Base-by-base conservation (phyloP, 176 grass and related monocot genomes). In the Ananas comosus region DNA sequence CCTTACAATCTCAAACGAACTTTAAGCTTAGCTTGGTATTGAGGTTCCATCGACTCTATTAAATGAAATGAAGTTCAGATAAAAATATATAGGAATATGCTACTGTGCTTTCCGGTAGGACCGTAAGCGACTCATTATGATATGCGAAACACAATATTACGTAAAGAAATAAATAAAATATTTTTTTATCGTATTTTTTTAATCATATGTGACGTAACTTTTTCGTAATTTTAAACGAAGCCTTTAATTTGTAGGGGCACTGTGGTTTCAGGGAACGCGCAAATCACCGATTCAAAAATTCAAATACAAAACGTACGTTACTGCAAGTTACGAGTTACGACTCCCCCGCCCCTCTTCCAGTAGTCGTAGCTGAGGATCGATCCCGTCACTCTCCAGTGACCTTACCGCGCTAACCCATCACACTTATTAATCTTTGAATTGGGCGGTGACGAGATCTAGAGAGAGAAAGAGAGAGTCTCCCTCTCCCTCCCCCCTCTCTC, bases 231-330 rank as follows among this genome's bases (percentile, higher is more conserved):
- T 23, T 23, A 23, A 23, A 23, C 22, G 1, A 23, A 23, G 1
- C 1, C 22, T 23, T 23, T 23, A 23, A 23, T 23, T 23, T 23
- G 22, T 0, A 23, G 22, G 22, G 22, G 11, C 61, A 16, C 2
- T 23, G 2, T n/a, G 22, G 51, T 9, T 66, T 7, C 65, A 17
- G 21, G 9, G 33, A n/a, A 18, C 51, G 11, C 18, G 19, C 29
- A 66, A 53, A 22, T 67, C n/a, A 17, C 1, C 48, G 24, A 33
- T 70, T 78, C 51, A 78, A 78, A 71, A 78, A 51, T 70, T 78
- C 76, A 70, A 78, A 78, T 78, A 78, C 76, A 50, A 21, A 70
- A 52, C 58, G 75, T 78, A 78, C 75, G 75, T 70, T 78, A 78
- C 66, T 14, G 1, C 22, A 1, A 68, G 51, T 27, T 13, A 23